Base-by-base conservation (phyloP, 2,329 filamentous ascomycete species). In the Neodidymelliopsis sp. region DNA sequence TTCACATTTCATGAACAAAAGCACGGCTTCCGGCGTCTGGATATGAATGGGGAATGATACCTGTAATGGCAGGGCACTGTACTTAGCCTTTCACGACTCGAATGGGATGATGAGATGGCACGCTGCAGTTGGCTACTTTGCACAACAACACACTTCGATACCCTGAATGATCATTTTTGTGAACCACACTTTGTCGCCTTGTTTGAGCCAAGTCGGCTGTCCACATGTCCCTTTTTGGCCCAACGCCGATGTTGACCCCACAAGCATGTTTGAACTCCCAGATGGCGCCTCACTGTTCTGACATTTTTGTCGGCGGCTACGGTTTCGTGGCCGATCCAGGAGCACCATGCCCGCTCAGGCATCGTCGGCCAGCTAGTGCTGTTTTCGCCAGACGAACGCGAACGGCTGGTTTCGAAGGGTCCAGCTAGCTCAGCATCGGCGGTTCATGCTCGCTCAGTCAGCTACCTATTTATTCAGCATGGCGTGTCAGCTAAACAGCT, bases 1-100 rank as follows among this genome's bases (percentile, higher is more conserved):
- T 63, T 56, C 42, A 51, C 54, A 57, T 54, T 61, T 56, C 43
- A 56, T 65, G 54, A 69, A 65, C 59, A 70, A 72, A 70, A 70
- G 63, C 59, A 68, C 57, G 66, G 58, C 53, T 62, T 50, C 53
- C 58, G 68, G 69, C 67, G 68, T 71, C 65, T 64, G 59, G 67
- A 66, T 59, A 62, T 65, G 64, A 54, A 62, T 49, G 62, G 60
- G 60, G 54, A 62, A 62, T 56, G 55, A 65, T 60, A 63, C 57
- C 58, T 62, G 60, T 46, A 59, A 48, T 52, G 50, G 48, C 56
- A 60, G 59, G 60, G 56, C 55, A 57, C 54, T 65, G 57, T 65
- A 68, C 57, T 60, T 69, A 68, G 62, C 62, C 58, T 65, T 56
- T 53, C 53, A 62, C 51, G 56, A 61, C 54, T 62, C 59, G 37